These are phyloP conservation scores for Mariannaea sp. DNA, from an alignment of 2,329 filamentous ascomycete species.

Conservation along the genomic window DNA sequence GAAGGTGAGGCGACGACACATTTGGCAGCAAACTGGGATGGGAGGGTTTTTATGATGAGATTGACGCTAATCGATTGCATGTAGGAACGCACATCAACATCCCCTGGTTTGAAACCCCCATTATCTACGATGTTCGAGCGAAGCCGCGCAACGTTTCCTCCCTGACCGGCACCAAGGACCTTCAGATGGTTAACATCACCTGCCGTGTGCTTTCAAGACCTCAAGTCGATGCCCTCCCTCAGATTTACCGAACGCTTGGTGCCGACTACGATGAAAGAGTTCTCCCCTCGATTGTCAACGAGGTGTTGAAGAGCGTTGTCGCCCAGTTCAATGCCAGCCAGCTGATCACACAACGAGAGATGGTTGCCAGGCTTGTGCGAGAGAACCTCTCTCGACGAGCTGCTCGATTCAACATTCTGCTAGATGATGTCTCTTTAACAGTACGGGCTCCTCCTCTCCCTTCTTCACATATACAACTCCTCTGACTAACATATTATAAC, in stretches of 20 bases:
- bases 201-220: conserved; percentile 97
- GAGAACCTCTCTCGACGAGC: conserved; percentile 92
- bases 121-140: conserved; percentile 97
- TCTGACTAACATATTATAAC: conserved; percentile 11
- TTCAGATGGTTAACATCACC: conserved; percentile 99
- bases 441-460: conserved; percentile 54
- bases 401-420: conserved; percentile 93
- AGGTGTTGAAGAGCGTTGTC: conserved; percentile 97
- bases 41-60: conserved; percentile 11
- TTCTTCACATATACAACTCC: background rate
- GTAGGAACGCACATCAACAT: conserved; percentile 91
- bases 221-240: conserved; percentile 83
- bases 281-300: conserved; percentile 95
- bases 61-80: conserved; percentile 18
- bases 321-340: conserved; percentile 99
- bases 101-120: conserved; percentile 96
- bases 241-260: conserved; percentile 96
- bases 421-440: conserved; percentile 96
- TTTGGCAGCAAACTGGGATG: conserved; percentile 24
- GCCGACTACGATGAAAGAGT: conserved; percentile 97
- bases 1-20: conserved; percentile 77
- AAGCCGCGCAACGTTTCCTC: conserved; percentile 97
- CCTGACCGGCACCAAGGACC: conserved; percentile 95
- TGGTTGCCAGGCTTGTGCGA: conserved; percentile 86
- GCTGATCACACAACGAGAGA: conserved; percentile 98